Conservation (phyloP, 768 basidiomycete species). For the Amanita phalloides region DNA sequence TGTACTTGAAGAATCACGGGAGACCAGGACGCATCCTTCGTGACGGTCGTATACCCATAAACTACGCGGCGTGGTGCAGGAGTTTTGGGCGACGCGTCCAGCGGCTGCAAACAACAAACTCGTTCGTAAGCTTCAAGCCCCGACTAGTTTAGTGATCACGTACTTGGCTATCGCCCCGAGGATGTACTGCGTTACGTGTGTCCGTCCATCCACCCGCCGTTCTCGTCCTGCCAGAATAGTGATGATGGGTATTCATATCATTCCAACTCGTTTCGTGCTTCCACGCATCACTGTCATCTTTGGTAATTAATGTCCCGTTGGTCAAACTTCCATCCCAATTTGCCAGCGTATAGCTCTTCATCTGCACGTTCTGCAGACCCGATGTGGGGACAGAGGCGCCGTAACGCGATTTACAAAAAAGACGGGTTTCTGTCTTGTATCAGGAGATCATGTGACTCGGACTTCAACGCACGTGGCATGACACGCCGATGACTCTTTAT, state of each 20-base stretch:
- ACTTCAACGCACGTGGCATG: neutral
- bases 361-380: neutral
- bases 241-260: neutral
- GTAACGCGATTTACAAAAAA: neutral
- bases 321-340: conserved; percentile 13
- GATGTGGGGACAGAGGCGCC: neutral
- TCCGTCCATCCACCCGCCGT: neutral
- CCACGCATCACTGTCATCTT: neutral
- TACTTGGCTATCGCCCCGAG: neutral
- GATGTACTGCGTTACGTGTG: neutral
- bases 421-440: conserved; percentile 1
- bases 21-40: neutral
- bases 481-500: no score
- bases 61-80: neutral
- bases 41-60: neutral
- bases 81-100: neutral
- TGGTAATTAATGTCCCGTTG: neutral
- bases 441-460: neutral
- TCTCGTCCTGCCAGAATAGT: neutral
- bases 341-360: conserved; percentile 13
- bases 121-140: neutral
- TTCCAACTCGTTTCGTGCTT: conserved; percentile 1
- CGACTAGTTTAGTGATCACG: neutral
- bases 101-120: neutral
- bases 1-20: neutral